Conservation (phyloP, 2,329 filamentous ascomycete genomes). For the Cryphonectria radicalis region DNA sequence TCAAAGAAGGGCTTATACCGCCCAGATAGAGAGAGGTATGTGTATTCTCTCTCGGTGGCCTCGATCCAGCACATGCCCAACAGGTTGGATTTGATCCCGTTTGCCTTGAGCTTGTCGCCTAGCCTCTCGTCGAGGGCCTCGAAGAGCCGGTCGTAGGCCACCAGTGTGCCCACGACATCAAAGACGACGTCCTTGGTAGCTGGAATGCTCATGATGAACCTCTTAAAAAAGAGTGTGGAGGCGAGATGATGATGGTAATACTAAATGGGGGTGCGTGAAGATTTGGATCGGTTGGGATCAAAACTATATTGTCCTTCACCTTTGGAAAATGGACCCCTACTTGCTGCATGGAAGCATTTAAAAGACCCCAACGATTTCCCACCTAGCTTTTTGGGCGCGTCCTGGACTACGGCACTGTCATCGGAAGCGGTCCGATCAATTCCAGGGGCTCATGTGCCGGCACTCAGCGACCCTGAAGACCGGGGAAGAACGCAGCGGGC, state of each 20-base stretch:
- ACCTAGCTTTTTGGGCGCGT: not conserved
- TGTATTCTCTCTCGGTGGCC: slow-evolving; percentile 51
- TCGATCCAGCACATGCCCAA: slow-evolving; percentile 51
- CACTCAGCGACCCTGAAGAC: not conserved
- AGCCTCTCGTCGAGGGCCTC: slow-evolving; percentile 44
- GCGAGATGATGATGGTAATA: not conserved
- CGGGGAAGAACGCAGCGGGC: not conserved
- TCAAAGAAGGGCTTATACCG: slow-evolving; percentile 45
- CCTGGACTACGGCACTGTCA: not conserved
- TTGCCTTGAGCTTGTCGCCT: slow-evolving; percentile 41
- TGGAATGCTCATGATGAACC: slow-evolving; percentile 19
- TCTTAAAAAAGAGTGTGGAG: not conserved
- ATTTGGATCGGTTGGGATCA: not conserved
- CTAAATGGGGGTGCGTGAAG: not conserved
- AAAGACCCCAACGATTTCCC: not conserved
- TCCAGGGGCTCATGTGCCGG: not conserved
- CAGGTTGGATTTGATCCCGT: slow-evolving; percentile 43
- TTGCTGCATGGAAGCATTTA: not conserved
- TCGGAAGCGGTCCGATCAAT: slow-evolving; percentile 12
- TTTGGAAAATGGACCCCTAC: not conserved
- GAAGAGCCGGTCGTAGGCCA: slow-evolving; percentile 48
- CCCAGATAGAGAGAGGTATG: slow-evolving; percentile 47
- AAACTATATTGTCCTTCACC: not conserved
- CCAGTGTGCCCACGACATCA: slow-evolving; percentile 53
- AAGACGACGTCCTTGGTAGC: slow-evolving; percentile 46